Evolutionary conservation across 495 filamentous ascomycete genomes (phyloP).

Genomic region (Evernia prunastri): DNA sequence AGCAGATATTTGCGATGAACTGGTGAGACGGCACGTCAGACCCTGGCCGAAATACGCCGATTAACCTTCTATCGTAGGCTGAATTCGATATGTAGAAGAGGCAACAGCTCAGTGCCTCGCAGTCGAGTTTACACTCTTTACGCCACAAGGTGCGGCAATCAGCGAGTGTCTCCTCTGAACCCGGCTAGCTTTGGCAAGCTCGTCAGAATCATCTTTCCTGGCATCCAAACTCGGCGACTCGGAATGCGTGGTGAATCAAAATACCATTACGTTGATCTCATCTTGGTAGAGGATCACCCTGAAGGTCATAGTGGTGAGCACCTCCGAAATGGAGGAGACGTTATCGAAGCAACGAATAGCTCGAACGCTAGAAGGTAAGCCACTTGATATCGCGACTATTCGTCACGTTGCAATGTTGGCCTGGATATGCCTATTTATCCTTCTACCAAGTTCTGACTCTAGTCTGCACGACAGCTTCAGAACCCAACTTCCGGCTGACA

Average conservation of each 20-base stretch:
- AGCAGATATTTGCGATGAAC: slow-evolving; percentile 96
- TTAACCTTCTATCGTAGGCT: slow-evolving; percentile 53
- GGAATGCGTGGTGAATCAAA: slow-evolving; percentile 96
- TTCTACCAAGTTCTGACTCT: not conserved
- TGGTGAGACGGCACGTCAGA: slow-evolving; percentile 54
- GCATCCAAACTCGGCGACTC: slow-evolving; percentile 82
- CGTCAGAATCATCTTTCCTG: slow-evolving; percentile 90
- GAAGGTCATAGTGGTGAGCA: slow-evolving; percentile 12
- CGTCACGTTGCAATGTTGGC: slow-evolving; percentile 4
- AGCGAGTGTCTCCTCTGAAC: slow-evolving; percentile 87
- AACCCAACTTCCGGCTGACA: slow-evolving; percentile 53
- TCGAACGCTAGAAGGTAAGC: slow-evolving; percentile 17
- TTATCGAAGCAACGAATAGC: not conserved
- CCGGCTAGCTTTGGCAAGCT: slow-evolving; percentile 97
- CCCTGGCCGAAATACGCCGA: slow-evolving; percentile 18
- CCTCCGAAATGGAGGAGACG: slow-evolving; percentile 1
- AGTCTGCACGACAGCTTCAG: slow-evolving; percentile 13
- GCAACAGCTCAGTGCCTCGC: slow-evolving; percentile 77
- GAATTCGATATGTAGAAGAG: slow-evolving; percentile 69
- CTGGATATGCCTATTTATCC: not conserved
- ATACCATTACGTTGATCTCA: slow-evolving; percentile 93
- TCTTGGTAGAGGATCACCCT: slow-evolving; percentile 52
- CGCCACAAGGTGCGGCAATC: slow-evolving; percentile 79
- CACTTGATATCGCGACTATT: not conserved
- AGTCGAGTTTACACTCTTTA: slow-evolving; percentile 92